Base-by-base conservation (phyloP, 2,329 filamentous ascomycete species). In the Beauveria sp. region DNA sequence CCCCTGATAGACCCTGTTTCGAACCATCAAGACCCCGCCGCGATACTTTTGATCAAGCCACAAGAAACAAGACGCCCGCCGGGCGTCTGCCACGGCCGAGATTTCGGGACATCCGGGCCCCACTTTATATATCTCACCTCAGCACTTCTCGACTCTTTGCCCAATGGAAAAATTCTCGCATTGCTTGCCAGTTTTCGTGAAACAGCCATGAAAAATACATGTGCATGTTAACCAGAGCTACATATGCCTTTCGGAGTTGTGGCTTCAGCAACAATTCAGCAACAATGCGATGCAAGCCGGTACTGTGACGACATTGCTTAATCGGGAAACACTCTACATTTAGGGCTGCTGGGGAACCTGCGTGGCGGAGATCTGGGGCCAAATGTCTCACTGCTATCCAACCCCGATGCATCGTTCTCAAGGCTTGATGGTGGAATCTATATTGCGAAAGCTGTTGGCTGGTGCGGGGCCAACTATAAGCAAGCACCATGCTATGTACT, bases 401-500 rank as follows among this genome's bases (percentile, higher is more conserved):
- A 22, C 40, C 22, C 40, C 42, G 14, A 7, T 18, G 20, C 16
- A 12, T 42, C 2, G 16, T 20, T 8, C 16, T 14, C 9, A 26
- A 28, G 18, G 34, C 34, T 34, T 34, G 38, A 50, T 58, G 34
- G 10, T 10, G 5, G 42, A 46, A 51, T 42, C 3, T 52, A 22
- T 60, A 26, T 45, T 46, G 38, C 12, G 45, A 28, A 43, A 43
- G 18, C 7, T 22, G 38, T 51, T 52, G 57, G 57, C 57, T 42
- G 57, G 38, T 52, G 48, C 48, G 12, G 16, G 40, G 22, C 48
- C 57, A 60, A 60, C 48, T 45, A 45, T 45, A 24, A 34, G 16
- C 22, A 50, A 26, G 48, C 48, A 60, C 57, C 57, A 34, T 50
- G 24, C n/a, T 60, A 60, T 60, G 48, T 60, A 60, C 57, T 52